These are phyloP conservation scores for Pythium dissimile DNA, from an alignment of 352 stramenopile genomes.

Conservation along the genomic window DNA sequence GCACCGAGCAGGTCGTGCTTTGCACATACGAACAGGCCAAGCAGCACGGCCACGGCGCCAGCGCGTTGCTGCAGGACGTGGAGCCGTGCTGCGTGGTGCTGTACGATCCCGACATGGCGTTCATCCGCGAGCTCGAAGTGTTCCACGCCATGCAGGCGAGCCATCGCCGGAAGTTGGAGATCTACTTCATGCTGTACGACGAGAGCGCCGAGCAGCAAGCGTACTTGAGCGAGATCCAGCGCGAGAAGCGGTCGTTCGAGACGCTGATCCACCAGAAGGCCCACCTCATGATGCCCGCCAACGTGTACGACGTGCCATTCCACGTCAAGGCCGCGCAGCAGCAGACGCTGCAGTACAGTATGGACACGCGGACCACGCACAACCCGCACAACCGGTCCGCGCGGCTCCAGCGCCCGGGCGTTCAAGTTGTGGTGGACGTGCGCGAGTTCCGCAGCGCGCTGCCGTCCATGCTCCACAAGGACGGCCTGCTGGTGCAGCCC, in stretches of 20 bases:
- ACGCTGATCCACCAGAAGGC: conserved; percentile 95
- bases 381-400: conserved; percentile 5
- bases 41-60: conserved; percentile 50
- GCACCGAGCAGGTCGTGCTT: conserved; percentile 52
- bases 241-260: conserved; percentile 96
- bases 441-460: conserved; percentile 96
- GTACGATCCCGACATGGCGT: conserved; percentile 94
- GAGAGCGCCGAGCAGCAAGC: conserved; percentile 95
- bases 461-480: conserved; percentile 96
- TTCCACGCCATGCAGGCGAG: conserved; percentile 67
- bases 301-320: conserved; percentile 80
- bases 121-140: conserved; percentile 95
- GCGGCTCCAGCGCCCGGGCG: conserved; percentile 36
- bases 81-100: conserved; percentile 90
- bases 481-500: conserved; percentile 90
- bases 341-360: conserved; percentile 56
- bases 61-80: conserved; percentile 86
- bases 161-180: conserved; percentile 39
- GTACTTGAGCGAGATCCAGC: conserved; percentile 92
- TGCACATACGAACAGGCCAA: conserved; percentile 81
- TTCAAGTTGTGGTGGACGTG: conserved; percentile 93
- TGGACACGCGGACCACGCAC: conserved; percentile 67
- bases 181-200: conserved; percentile 97
- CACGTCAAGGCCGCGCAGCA: conserved; percentile 67
- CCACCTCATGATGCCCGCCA: conserved; percentile 86